These are phyloP conservation scores for Pseudomonodictys pantanalensis DNA, from an alignment of 495 filamentous ascomycete genomes.

Conservation along the genomic window DNA sequence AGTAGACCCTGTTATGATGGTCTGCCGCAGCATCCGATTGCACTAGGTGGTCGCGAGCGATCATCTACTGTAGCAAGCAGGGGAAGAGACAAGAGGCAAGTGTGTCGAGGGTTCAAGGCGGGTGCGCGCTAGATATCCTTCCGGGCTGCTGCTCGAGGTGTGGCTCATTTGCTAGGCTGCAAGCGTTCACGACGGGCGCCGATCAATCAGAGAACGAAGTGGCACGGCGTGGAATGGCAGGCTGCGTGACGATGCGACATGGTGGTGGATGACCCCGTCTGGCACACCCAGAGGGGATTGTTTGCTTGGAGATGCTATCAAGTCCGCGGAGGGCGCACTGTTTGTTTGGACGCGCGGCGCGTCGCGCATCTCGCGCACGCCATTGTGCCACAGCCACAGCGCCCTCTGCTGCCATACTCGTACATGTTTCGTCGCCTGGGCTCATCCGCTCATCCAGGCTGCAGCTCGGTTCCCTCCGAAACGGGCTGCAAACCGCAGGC, in stretches of 20 bases:
- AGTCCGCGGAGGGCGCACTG: slow-evolving; percentile 10
- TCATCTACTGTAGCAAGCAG: neutral
- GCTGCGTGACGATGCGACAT: slow-evolving; percentile 23
- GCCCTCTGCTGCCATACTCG: slow-evolving; percentile 18
- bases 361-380: slow-evolving; percentile 26
- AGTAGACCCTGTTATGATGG: too few relatives aligned
- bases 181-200: slow-evolving; percentile 3
- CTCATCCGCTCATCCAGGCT: slow-evolving; percentile 79
- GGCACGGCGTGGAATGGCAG: slow-evolving; percentile 6
- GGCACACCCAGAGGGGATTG: slow-evolving; percentile 6
- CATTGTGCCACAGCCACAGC: slow-evolving; percentile 23
- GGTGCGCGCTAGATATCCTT: slow-evolving; percentile 11
- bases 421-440: slow-evolving; percentile 23
- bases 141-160: slow-evolving; percentile 6
- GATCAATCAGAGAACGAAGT: slow-evolving; percentile 20
- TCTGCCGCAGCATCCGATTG: neutral
- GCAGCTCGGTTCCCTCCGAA: slow-evolving; percentile 81
- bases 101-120: too few relatives aligned
- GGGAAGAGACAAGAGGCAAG: neutral
- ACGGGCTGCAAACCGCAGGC: slow-evolving; percentile 78
- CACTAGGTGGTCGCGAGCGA: neutral
- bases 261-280: slow-evolving; percentile 5
- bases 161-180: slow-evolving; percentile 16
- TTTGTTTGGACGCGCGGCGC: slow-evolving; percentile 36
- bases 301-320: slow-evolving; percentile 22